Percentiles rank a stretch among this genome's conserved stretches.
phyloP scores from a whole-genome alignment of 495 filamentous ascomycete species.

The Aspergillus mulundensis region DNA sequence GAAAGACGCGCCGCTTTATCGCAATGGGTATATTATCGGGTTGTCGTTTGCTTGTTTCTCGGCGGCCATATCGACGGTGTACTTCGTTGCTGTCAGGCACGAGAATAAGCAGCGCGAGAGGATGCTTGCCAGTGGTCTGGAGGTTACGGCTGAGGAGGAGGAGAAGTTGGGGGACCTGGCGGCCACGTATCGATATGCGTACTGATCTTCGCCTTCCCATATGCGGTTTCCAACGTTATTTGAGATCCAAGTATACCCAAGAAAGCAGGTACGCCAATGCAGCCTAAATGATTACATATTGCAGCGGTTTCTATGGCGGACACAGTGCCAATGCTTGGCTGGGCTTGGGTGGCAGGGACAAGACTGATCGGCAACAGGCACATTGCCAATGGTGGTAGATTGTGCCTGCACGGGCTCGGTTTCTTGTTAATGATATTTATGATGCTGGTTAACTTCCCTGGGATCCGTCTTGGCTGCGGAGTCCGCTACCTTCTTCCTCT shows the following conservation, averaged over 20 bases:
- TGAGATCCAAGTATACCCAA: too few relatives aligned
- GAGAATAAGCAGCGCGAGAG: conserved; percentile 40
- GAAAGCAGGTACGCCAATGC: too few relatives aligned
- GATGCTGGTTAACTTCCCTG: neutral
- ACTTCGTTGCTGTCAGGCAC: conserved; percentile 50
- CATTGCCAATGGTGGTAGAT: conserved; percentile 7
- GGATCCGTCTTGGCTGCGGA: neutral
- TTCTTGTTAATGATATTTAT: neutral
- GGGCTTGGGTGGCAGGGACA: neutral
- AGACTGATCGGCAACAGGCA: neutral
- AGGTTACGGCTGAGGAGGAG: conserved; percentile 13
- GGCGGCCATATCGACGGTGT: conserved; percentile 52
- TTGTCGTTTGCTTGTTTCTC: conserved; percentile 64
- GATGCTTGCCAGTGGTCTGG: neutral
- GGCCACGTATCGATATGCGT: conserved; percentile 24
- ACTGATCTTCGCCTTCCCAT: conserved; percentile 18
- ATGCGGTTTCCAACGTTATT: too few relatives aligned
- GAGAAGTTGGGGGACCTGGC: conserved; percentile 24
- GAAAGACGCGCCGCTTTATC: conserved; percentile 65
- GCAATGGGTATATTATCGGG: conserved; percentile 69
- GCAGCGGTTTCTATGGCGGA: neutral
- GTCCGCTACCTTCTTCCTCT: too few relatives aligned
- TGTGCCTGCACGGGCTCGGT: neutral
- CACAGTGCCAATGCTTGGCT: conserved; percentile 13
- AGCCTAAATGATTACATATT: neutral